Evolutionary conservation across 768 basidiomycete genomes (phyloP), one percentile per base, ranked within the genome.

Genomic region (Solioccasus polychromus): DNA sequence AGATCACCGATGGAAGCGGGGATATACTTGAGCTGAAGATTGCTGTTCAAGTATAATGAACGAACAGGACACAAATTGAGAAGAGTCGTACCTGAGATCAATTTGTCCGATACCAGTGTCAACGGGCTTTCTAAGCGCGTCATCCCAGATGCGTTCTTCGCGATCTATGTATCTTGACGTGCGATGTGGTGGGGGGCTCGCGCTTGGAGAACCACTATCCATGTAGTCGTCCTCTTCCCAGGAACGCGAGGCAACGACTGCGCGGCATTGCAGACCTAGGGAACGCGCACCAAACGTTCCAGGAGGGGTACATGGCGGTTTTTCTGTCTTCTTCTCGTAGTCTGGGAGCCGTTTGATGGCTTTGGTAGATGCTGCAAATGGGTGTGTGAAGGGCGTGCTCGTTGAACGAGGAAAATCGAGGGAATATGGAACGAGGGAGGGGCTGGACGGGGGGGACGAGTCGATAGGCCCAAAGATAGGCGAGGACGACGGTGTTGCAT

Each of bases 351-450:
- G 55, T 54, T 70, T 71, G 23, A 54, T 66, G 4, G 74, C 71
- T 44, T 77, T 78, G 4, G 75, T 73, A 1, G 82, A 80, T 0
- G 74, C 84, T 11, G 85, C 79, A 42, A 82, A 78, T 0, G 82
- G 83, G 53, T 85, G 62, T 48, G 51, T 45, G 20, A 61, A 48
- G 6, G 48, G 34, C 12, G 12, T 20, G 29, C 39, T 44, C n/a
- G 38, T 24, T 2, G 54, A 40, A 14, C 50, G 53, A 48, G 35
- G 68, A 59, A 31, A 72, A 63, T 50, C 54, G 61, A 66, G 42
- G 50, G 66, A 54, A 25, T 42, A 59, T 2, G 48, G 60, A 14
- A 24, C 59, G 35, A 68, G 51, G 15, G 41, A 28, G 0, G 68
- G 69, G 28, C 70, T 71, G 4, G 66, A 63, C 5, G 58, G 62